Evolutionary conservation across 352 stramenopile species (phyloP).

Genomic region (Plasmopara muralis): DNA sequence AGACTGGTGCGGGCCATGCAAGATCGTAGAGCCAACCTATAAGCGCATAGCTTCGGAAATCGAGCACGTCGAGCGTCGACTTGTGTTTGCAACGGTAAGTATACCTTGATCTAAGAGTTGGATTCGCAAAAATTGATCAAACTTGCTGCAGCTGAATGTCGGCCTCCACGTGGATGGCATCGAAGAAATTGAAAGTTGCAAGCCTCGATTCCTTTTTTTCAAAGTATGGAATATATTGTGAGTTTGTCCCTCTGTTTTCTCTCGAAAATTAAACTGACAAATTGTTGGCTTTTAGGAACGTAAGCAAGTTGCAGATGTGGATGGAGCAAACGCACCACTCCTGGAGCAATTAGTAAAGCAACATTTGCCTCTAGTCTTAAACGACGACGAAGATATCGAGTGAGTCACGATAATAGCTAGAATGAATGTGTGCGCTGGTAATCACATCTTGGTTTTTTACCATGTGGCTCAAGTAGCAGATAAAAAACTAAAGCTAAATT

Average conservation of each 20-base stretch:
- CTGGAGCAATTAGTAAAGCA: constrained; percentile 60
- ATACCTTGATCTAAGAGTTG: not conserved
- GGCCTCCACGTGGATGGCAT: constrained; percentile 40
- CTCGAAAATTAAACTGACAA: not conserved
- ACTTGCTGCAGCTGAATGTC: constrained; percentile 32
- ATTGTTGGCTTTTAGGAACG: constrained; percentile 26
- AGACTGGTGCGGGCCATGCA: constrained; percentile 42
- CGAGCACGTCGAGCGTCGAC: constrained; percentile 41
- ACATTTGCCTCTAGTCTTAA: constrained; percentile 34
- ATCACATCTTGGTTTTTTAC: no score
- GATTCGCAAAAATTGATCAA: constrained; percentile 1
- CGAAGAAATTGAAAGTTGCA: constrained; percentile 55
- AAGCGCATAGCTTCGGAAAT: constrained; percentile 55
- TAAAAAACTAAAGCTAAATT: constrained; percentile 3
- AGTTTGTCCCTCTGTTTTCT: not conserved
- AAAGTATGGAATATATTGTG: constrained; percentile 23
- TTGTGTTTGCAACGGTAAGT: constrained; percentile 49
- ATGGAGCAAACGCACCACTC: constrained; percentile 19
- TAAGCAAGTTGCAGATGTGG: constrained; percentile 52
- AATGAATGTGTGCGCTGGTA: constrained; percentile 1
- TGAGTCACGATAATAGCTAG: not conserved
- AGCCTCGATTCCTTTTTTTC: constrained; percentile 58
- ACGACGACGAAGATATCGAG: no score
- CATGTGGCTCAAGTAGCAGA: not conserved
- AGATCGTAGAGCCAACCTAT: constrained; percentile 8